Conservation (phyloP, 495 filamentous ascomycete genomes). For the Chlorociboria aeruginascens region DNA sequence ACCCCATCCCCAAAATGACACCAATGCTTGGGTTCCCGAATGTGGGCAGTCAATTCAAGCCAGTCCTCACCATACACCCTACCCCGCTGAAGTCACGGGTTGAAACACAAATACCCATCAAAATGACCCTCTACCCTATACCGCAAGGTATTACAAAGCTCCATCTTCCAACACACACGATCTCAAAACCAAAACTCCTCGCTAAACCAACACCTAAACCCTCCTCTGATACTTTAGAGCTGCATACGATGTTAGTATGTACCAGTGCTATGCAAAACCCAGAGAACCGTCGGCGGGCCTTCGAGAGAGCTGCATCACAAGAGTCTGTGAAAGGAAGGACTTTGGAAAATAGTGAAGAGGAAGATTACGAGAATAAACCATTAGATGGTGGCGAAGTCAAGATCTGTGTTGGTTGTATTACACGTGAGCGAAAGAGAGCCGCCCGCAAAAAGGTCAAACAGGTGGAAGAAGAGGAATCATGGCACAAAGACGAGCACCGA, state of each 20-base stretch:
- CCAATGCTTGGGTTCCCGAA: slow-evolving; percentile 1
- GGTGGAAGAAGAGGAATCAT: slow-evolving; percentile 70
- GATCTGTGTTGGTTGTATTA: slow-evolving; percentile 76
- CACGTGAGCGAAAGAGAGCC: slow-evolving; percentile 76
- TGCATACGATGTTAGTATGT: slow-evolving; percentile 73
- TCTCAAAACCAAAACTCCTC: slow-evolving; percentile 81
- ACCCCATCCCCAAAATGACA: slow-evolving; percentile 4
- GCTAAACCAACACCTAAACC: slow-evolving; percentile 49
- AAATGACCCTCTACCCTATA: slow-evolving; percentile 58
- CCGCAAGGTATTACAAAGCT: slow-evolving; percentile 64
- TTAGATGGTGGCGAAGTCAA: slow-evolving; percentile 77
- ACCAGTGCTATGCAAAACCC: slow-evolving; percentile 83
- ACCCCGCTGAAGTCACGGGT: slow-evolving; percentile 76
- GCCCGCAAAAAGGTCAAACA: slow-evolving; percentile 83
- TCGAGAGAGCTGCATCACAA: slow-evolving; percentile 43
- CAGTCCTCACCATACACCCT: slow-evolving; percentile 45
- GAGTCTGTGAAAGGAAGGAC: slow-evolving; percentile 1
- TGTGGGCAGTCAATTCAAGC: slow-evolving; percentile 20
- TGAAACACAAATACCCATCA: slow-evolving; percentile 85
- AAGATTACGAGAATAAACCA: slow-evolving; percentile 53
- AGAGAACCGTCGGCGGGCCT: slow-evolving; percentile 46
- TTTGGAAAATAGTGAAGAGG: slow-evolving; percentile 8
- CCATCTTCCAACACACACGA: slow-evolving; percentile 76
- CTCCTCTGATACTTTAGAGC: slow-evolving; percentile 62
- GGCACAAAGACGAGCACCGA: slow-evolving; percentile 62